Percentiles rank a stretch among this genome's conserved stretches.
Conservation (phyloP, 2,329 filamentous ascomycete species). For the Penicillium sp. region DNA sequence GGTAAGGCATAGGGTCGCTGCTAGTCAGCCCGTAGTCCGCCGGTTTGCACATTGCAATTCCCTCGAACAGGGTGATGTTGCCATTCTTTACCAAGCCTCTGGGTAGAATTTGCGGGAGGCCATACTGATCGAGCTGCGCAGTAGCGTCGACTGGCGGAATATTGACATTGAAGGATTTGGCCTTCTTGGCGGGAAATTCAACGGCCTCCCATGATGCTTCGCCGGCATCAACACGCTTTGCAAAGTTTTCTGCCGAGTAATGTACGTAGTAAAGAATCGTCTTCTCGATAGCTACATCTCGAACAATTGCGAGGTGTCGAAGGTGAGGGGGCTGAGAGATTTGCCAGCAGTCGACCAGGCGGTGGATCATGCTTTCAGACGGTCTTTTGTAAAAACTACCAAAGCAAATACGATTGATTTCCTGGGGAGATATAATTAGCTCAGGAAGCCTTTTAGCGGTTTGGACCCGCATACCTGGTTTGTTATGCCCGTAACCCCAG, state of each 20-base stretch:
- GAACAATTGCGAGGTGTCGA: conserved; percentile 55
- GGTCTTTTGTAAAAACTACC: conserved; percentile 56
- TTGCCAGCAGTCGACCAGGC: conserved; percentile 57
- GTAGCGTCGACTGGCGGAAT: conserved; percentile 33
- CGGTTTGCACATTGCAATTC: conserved; percentile 34
- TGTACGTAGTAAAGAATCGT: conserved; percentile 55
- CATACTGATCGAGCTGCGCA: conserved; percentile 47
- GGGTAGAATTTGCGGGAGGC: conserved; percentile 42
- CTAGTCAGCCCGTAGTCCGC: conserved; percentile 34
- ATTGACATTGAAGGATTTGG: conserved; percentile 28
- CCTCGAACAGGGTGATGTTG: conserved; percentile 44
- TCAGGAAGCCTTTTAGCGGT: background rate
- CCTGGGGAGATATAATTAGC: conserved; percentile 12
- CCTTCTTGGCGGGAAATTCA: conserved; percentile 33
- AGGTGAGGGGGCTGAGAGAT: conserved; percentile 58
- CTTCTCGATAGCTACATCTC: conserved; percentile 51
- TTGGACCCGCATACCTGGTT: conserved; percentile 39
- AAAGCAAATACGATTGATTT: conserved; percentile 43
- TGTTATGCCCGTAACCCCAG: conserved; percentile 51
- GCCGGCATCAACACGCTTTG: conserved; percentile 52
- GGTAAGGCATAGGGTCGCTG: conserved; percentile 35
- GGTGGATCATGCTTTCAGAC: conserved; percentile 52
- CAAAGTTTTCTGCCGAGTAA: conserved; percentile 53
- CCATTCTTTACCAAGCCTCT: conserved; percentile 42
- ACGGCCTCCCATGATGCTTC: conserved; percentile 56